Evolutionary conservation across 2,329 filamentous ascomycete genomes (phyloP).

Genomic region (Stenocarpella maydis): DNA sequence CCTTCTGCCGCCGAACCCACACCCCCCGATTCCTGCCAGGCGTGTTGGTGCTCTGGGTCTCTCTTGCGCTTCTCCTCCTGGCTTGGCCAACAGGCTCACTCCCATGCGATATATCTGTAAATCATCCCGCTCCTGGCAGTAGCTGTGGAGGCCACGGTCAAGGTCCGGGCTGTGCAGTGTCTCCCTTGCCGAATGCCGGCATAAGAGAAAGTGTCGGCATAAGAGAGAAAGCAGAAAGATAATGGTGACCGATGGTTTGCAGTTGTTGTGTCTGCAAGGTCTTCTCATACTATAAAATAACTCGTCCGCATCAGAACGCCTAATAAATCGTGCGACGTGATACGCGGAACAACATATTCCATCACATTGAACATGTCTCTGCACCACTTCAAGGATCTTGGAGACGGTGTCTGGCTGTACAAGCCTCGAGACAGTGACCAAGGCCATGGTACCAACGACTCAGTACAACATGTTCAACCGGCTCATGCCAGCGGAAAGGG

Average conservation of each 20-base stretch:
- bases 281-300: not conserved
- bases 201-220: not conserved
- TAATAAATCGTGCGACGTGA: not conserved
- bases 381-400: constrained; percentile 10
- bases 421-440: not conserved
- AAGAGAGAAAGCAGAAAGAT: not conserved
- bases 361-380: not conserved
- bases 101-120: not conserved
- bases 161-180: not conserved
- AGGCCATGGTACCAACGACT: too few relatives aligned
- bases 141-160: not conserved
- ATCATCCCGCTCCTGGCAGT: not conserved
- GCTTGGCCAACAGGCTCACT: constrained; percentile 8
- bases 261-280: not conserved
- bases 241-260: not conserved
- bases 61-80: constrained; percentile 9
- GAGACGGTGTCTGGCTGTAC: constrained; percentile 18
- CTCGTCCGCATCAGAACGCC: not conserved
- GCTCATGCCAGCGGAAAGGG: not conserved
- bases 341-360: not conserved
- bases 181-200: constrained; percentile 1
- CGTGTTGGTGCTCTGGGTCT: constrained; percentile 7
- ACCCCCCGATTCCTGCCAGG: not conserved
- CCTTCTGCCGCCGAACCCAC: not conserved
- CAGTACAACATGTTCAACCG: not conserved